Evolutionary conservation across 2,329 filamentous ascomycete species (phyloP), one percentile per base, ranked within the genome.

Genomic region (Exophiala viscosa): DNA sequence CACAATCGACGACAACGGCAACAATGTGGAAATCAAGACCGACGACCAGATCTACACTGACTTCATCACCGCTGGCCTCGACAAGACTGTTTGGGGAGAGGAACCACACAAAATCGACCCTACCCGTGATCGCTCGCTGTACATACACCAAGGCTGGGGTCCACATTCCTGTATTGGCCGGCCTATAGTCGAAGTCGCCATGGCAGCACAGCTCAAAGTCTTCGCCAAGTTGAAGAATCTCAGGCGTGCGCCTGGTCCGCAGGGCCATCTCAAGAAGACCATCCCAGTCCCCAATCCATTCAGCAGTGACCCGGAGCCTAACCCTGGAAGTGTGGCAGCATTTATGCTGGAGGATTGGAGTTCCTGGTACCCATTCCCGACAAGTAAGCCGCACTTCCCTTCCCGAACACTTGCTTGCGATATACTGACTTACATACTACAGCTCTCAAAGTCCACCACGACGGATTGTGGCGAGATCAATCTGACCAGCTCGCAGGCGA

Each of bases 121-220:
- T 1, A 66, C 70, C 18, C 72, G 77, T 50, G 67, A 72, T 52
- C 60, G 59, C 3, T 66, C 66, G 3, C 62, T 67, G 1, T 72
- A 79, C 28, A 69, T 71, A 1, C 66, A 74, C 15, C 78, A 73
- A 54, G 74, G 74, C 59, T 71, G 71, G 48, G 75, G 75, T 0
- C 70, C 73, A 31, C 76, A 80, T 61, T 69, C 74, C 23, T 79
- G 76, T 51, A 28, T 77, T 1, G 72, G 69, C 35, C 67, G 69
- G 33, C 68, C 76, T 3, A 58, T 77, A 1, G 69, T 72, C 0
- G 65, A 72, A 10, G 64, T 70, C 0, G 75, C 72, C 40, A 62
- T 78, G 4, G 66, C 70, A 3, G 67, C 69, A 6, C 72, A 72
- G 66, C 64, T 73, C 8, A 70, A 69, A 54, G 67, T 72, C 0